Evolutionary conservation across 305 asterid genomes (phyloP).

Genomic region (Withania somnifera): DNA sequence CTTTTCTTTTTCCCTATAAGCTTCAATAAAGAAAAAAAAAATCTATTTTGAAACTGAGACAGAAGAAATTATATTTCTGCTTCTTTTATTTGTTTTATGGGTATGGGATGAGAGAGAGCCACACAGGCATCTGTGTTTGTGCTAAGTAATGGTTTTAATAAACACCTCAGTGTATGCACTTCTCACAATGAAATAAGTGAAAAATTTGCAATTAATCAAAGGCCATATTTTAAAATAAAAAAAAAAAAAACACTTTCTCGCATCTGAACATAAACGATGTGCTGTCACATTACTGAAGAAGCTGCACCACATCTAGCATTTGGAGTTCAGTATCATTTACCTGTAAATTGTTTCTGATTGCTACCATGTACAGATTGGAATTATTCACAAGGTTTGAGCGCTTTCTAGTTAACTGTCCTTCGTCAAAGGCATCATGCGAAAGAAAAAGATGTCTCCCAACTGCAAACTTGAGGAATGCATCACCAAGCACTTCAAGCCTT

Average conservation of each 20-base stretch:
- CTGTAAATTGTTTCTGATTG: slow-evolving; percentile 62
- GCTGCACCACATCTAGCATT: neutral
- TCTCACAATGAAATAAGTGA: neutral
- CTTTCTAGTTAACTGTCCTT: slow-evolving; percentile 87
- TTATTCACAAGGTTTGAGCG: slow-evolving; percentile 85
- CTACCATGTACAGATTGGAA: slow-evolving; percentile 58
- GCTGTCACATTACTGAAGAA: neutral
- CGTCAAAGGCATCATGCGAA: slow-evolving; percentile 57
- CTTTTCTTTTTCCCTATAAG: neutral
- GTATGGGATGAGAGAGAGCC: neutral
- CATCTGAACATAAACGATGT: neutral
- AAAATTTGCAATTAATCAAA: neutral
- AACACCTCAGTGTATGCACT: neutral
- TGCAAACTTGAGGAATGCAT: slow-evolving; percentile 91
- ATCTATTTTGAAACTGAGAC: too few species aligned
- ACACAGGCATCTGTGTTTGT: neutral
- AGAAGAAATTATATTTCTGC: neutral
- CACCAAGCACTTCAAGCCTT: slow-evolving; percentile 99
- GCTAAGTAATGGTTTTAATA: neutral
- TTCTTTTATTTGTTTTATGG: neutral
- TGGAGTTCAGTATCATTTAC: slow-evolving; percentile 21
- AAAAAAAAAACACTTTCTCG: neutral
- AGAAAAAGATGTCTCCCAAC: slow-evolving; percentile 89
- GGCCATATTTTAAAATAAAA: neutral
- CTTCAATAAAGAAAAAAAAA: neutral